Percentiles rank a stretch among this genome's conserved stretches.
These are phyloP conservation scores for Ettlia oleoabundans DNA, from an alignment of 139 green algal genomes.

Conservation along the genomic window DNA sequence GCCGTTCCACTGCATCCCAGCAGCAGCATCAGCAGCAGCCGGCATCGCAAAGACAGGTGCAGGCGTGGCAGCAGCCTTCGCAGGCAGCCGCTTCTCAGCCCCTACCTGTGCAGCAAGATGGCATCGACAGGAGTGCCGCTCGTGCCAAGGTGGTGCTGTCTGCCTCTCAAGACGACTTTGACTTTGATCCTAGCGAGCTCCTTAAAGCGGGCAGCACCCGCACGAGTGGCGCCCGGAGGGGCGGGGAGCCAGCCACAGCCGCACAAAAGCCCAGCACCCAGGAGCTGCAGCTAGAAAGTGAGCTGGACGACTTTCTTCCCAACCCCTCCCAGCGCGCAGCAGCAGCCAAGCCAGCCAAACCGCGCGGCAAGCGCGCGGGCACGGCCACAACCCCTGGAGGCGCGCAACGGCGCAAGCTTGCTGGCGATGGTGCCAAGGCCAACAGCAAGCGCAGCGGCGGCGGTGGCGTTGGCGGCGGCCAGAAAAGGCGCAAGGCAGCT, in stretches of 20 bases:
- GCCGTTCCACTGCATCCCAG: not conserved
- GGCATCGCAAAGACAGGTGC: not conserved
- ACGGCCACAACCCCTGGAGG: not conserved
- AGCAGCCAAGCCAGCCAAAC: not conserved
- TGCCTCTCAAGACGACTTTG: not conserved
- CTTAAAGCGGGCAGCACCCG: too few relatives aligned
- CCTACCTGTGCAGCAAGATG: too few relatives aligned
- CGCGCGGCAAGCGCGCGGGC: not conserved
- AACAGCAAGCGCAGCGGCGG: not conserved
- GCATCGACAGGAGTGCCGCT: not conserved
- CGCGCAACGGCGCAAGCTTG: not conserved
- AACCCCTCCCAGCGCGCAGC: not conserved
- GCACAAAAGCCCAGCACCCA: not conserved
- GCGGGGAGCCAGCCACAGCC: too few relatives aligned
- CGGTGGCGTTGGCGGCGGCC: not conserved
- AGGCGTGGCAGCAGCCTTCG: not conserved
- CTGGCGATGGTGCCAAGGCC: not conserved
- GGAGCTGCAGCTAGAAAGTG: not conserved
- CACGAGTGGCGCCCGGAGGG: too few relatives aligned
- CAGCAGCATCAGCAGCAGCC: constrained; percentile 19
- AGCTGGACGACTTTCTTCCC: not conserved
- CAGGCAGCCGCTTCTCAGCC: too few relatives aligned
- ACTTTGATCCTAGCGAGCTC: not conserved
- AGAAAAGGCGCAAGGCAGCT: not conserved
- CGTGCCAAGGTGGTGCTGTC: not conserved